Conservation (phyloP, 164 flowering plant species). For the Sextonia rubra region DNA sequence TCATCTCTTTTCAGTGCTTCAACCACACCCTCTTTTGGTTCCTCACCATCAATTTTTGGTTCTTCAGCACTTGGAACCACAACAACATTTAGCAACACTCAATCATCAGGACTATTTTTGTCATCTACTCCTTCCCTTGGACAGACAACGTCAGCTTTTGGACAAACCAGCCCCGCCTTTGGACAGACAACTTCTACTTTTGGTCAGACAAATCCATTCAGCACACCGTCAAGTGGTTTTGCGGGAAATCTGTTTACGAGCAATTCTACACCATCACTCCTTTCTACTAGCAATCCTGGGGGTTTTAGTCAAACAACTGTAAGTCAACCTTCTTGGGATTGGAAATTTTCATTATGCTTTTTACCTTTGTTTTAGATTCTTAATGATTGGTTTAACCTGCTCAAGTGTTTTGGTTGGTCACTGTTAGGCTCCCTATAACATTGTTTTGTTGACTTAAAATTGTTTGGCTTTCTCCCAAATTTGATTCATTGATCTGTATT, state of each 20-base stretch:
- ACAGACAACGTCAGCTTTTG: slow-evolving; percentile 57
- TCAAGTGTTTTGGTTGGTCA: neutral
- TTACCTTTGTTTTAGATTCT: neutral
- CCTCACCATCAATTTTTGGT: slow-evolving; percentile 55
- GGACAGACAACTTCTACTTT: slow-evolving; percentile 53
- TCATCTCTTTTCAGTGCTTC: slow-evolving; percentile 52
- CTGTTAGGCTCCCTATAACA: neutral
- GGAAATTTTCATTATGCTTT: neutral
- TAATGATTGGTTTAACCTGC: neutral
- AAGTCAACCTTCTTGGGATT: slow-evolving; percentile 25
- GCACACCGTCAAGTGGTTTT: slow-evolving; percentile 55
- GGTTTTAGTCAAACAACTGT: slow-evolving; percentile 66
- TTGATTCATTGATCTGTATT: neutral
- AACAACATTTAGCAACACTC: slow-evolving; percentile 64
- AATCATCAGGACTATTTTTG: slow-evolving; percentile 65
- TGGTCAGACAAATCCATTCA: slow-evolving; percentile 49
- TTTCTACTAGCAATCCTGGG: slow-evolving; percentile 30
- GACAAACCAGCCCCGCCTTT: slow-evolving; percentile 45
- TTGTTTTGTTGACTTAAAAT: neutral
- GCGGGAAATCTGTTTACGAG: slow-evolving; percentile 54
- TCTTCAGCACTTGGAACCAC: slow-evolving; percentile 50
- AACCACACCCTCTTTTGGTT: slow-evolving; percentile 43
- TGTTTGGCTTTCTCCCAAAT: neutral
- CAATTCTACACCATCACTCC: slow-evolving; percentile 38
- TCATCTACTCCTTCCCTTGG: slow-evolving; percentile 57